Evolutionary conservation across 108 stramenopile genomes (phyloP).

Genomic region (Cyclotella sp.): DNA sequence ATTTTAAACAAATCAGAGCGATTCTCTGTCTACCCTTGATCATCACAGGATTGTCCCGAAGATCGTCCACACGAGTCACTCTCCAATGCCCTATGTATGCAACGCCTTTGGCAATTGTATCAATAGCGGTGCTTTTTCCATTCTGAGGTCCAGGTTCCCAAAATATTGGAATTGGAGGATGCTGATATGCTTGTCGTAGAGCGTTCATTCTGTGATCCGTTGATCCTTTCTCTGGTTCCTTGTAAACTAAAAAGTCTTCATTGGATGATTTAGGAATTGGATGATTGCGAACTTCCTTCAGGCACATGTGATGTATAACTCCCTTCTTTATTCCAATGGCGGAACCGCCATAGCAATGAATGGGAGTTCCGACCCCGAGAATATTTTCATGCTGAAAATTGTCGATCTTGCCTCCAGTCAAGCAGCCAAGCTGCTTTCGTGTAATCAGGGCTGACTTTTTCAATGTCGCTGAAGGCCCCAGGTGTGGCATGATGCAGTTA

Average conservation of each 20-base stretch:
- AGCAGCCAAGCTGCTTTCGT: constrained; percentile 16
- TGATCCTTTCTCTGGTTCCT: neutral
- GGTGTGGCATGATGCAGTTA: neutral
- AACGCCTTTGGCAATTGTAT: neutral
- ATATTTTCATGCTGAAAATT: constrained; percentile 3
- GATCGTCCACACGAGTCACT: constrained; percentile 2
- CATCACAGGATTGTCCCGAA: neutral
- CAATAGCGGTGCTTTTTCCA: neutral
- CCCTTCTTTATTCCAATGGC: constrained; percentile 19
- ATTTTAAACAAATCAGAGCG: neutral
- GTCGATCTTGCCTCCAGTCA: constrained; percentile 19
- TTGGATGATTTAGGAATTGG: neutral
- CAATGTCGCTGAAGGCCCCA: neutral
- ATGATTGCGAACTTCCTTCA: constrained; percentile 18
- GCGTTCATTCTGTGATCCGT: constrained; percentile 1
- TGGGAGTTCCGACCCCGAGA: constrained; percentile 23
- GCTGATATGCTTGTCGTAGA: neutral
- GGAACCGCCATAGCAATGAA: constrained; percentile 13
- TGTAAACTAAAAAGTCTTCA: constrained; percentile 22
- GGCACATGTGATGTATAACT: constrained; percentile 27
- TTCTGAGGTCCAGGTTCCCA: constrained; percentile 17
- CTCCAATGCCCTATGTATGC: constrained; percentile 29
- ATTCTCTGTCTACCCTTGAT: neutral
- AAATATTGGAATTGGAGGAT: constrained; percentile 25
- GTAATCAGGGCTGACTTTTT: constrained; percentile 10